Conservation (phyloP, 805 yeast genomes). For the Aciculoconidium aculeatum region DNA sequence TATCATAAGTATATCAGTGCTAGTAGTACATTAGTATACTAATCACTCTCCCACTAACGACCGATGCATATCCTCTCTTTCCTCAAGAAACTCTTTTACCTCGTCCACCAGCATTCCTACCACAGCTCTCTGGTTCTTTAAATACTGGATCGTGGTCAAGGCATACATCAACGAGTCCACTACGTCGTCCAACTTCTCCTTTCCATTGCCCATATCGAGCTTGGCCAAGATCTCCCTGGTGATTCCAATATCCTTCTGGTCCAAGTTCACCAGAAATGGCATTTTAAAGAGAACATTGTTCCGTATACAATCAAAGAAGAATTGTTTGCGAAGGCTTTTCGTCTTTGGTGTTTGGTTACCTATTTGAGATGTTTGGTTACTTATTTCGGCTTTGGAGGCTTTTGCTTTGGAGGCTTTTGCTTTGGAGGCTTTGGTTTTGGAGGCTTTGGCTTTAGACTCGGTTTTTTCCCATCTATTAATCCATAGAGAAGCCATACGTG, state of each 20-base stretch:
- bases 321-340: slow-evolving; percentile 11
- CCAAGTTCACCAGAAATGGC: neutral
- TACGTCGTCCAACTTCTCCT: slow-evolving; percentile 57
- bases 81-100: slow-evolving; percentile 19
- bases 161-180: slow-evolving; percentile 64
- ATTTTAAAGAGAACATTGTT: neutral
- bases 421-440: no score
- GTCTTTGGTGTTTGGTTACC: no score
- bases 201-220: no score
- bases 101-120: slow-evolving; percentile 12
- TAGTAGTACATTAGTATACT: no score
- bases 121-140: slow-evolving; percentile 16
- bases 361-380: no score
- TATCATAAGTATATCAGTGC: no score
- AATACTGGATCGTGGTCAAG: slow-evolving; percentile 41
- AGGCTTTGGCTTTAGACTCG: slow-evolving; percentile 2
- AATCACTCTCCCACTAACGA: slow-evolving; percentile 1
- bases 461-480: slow-evolving; percentile 26
- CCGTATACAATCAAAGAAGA: slow-evolving; percentile 8
- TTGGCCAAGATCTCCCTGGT: no score
- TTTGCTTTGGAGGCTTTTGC: no score
- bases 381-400: no score
- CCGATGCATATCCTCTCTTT: slow-evolving; percentile 13
- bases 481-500: slow-evolving; percentile 34
- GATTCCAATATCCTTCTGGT: no score